Evolutionary conservation across 1,284 basidiomycete species (phyloP), one percentile per base, ranked within the genome.

Genomic region (Apiotrichum laibachii): DNA sequence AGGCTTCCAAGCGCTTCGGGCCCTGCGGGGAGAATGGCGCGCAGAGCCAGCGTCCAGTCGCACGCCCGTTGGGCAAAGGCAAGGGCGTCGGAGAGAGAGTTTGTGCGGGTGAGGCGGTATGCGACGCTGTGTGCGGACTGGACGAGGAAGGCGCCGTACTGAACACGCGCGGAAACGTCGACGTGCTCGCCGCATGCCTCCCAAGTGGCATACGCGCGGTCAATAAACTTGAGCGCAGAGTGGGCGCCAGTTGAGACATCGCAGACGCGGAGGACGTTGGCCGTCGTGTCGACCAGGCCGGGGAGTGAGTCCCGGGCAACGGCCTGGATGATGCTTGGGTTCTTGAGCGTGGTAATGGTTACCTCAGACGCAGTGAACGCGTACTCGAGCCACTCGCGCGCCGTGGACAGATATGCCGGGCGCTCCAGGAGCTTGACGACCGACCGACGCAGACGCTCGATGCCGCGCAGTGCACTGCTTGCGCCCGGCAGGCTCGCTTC

Each of bases 101-200:
- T 66, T 13, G 60, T 59, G 69, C 66, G 12, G 60, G 71, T 4
- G 73, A 72, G 34, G 78, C 50, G 49, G 67, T 73, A 19, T 66
- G 65, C n/a, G 67, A 47, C 45, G 65, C 66, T 26, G 50, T 63
- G 59, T 3, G 53, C 50, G 6, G 50, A 39, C 34, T 60, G 58
- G 2, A 56, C 40, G 13, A 63, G 53, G 43, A 47, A 55, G 5
- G 31, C 50, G 26, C 34, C 49, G 40, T 44, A 39, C 37, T 52
- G 39, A 1, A 46, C 6, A 16, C 39, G 46, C 2, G 33, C 13
- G 4, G 35, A 22, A 4, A 19, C 18, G 18, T 49, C 46, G 47
- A 56, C 37, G 15, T 55, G 26, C 7, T 39, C 50, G 9, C 35
- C 21, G 12, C 39, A 22, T 0, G 39, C 35, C 18, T 31, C 21